phyloP scores from a whole-genome alignment of 2,329 filamentous ascomycete genomes.

The Podosphaera xanthii region DNA sequence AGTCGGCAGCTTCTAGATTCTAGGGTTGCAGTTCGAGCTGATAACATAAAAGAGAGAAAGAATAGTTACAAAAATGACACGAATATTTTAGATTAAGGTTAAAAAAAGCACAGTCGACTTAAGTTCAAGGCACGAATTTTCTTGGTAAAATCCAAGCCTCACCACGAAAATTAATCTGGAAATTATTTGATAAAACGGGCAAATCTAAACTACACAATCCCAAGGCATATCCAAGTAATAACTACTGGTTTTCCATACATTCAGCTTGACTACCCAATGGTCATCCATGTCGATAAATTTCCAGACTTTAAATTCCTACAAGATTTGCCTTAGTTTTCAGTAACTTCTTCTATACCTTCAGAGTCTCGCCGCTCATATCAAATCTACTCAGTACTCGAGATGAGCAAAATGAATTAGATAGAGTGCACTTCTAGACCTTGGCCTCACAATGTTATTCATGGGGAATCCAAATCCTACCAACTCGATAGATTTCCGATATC shows the following conservation, averaged over 20 bases:
- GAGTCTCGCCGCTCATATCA: not conserved
- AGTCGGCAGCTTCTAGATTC: constrained; percentile 42
- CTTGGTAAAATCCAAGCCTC: not conserved
- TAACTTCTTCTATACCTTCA: not conserved
- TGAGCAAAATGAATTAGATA: too few relatives aligned
- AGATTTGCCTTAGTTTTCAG: not conserved
- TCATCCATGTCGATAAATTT: not conserved
- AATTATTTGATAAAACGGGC: not conserved
- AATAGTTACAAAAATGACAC: constrained; percentile 34
- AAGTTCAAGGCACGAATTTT: not conserved
- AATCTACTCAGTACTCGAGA: too few relatives aligned
- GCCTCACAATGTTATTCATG: too few relatives aligned
- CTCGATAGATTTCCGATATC: too few relatives aligned
- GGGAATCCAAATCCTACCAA: too few relatives aligned
- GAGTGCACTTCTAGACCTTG: too few relatives aligned
- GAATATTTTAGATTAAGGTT: constrained; percentile 28
- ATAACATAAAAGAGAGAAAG: constrained; percentile 24
- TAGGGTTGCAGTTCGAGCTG: constrained; percentile 58
- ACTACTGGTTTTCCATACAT: not conserved
- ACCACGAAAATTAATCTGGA: not conserved
- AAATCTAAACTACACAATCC: not conserved
- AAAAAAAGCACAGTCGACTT: not conserved
- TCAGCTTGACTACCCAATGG: not conserved
- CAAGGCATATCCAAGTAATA: not conserved
- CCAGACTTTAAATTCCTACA: not conserved